Conservation (phyloP, 2,329 filamentous ascomycete species). For the Fusarium sp. region DNA sequence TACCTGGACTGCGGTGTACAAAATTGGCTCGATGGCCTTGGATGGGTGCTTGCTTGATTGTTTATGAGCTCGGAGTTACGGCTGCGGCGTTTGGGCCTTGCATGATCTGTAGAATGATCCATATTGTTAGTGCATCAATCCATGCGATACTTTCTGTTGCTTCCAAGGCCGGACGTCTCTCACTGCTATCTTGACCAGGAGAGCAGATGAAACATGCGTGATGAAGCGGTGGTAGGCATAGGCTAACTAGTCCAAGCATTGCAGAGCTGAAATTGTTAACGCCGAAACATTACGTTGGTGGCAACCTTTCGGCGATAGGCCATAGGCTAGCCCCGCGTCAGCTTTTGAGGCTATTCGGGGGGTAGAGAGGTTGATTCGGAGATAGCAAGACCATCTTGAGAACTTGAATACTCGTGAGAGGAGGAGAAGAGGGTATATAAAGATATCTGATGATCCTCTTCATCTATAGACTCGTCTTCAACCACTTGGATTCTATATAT, state of each 20-base stretch:
- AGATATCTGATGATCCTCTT: not conserved
- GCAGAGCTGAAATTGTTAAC: conserved; percentile 1
- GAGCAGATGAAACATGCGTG: too few relatives aligned
- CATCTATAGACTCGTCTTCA: not conserved
- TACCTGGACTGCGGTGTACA: conserved; percentile 2
- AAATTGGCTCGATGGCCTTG: conserved; percentile 36
- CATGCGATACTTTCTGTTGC: conserved; percentile 3
- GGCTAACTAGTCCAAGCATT: not conserved
- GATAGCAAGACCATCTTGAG: not conserved
- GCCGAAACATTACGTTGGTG: conserved; percentile 14
- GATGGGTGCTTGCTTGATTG: conserved; percentile 33
- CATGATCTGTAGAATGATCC: conserved; percentile 32
- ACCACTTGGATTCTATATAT: not conserved
- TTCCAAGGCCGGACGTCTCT: not conserved
- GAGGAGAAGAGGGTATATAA: not conserved
- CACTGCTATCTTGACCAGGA: not conserved
- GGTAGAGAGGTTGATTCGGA: conserved; percentile 16
- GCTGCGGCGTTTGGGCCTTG: conserved; percentile 33
- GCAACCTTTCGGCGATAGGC: conserved; percentile 29
- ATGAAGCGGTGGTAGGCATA: too few relatives aligned
- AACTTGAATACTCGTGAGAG: rapidly evolving
- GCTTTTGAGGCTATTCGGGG: not conserved
- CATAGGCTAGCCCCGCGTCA: not conserved
- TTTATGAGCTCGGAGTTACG: conserved; percentile 41
- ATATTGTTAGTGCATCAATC: conserved; percentile 32